Evolutionary conservation across 768 basidiomycete genomes (phyloP), one percentile per base, ranked within the genome.

Genomic region (Pisolithus marmoratus): DNA sequence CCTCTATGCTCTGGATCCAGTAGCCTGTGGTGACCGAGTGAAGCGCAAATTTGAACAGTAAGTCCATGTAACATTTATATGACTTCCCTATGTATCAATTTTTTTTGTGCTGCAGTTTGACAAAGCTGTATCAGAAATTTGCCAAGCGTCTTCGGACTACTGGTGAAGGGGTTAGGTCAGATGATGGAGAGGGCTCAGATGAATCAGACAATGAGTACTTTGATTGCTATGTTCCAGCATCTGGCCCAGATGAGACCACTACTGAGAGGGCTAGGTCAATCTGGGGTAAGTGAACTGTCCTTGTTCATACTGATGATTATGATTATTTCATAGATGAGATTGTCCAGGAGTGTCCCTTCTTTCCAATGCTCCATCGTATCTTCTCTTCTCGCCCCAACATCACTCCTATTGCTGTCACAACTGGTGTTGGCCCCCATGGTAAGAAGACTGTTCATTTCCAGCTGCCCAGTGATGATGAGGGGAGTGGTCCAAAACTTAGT

Each of bases 361-460:
- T 67, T 46, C 54, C 60, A 6, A 26, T 31, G 15, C 47, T 48
- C 26, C 47, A 48, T 22, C 5, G 47, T 9, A 48, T 44, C 45
- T 53, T 64, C 43, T 51, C 48, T 5, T 37, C 55, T 7, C 56
- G 61, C 20, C 63, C 65, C 0, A 70, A 63, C 54, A 56, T 60
- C 11, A 59, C 46, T 1, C 66, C 66, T 7, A 60, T 63, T 55
- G 56, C 50, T 19, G 27, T 68, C 8, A 65, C 62, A 1, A 70
- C 68, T 51, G 62, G 54, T 7, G 45, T 67, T 34, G 62, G 67
- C 11, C 67, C 67, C 5, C 1, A 51, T 37, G 67, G 67, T 4
- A 45, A 22, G 2, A 42, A 57, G 40, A 61, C 58, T 4, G 41
- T 59, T 2, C 58, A 51, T 26, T 47, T 57, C 14, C 66, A 67